Base-by-base conservation (phyloP, 495 filamentous ascomycete species). In the Penicillium waksmanii region DNA sequence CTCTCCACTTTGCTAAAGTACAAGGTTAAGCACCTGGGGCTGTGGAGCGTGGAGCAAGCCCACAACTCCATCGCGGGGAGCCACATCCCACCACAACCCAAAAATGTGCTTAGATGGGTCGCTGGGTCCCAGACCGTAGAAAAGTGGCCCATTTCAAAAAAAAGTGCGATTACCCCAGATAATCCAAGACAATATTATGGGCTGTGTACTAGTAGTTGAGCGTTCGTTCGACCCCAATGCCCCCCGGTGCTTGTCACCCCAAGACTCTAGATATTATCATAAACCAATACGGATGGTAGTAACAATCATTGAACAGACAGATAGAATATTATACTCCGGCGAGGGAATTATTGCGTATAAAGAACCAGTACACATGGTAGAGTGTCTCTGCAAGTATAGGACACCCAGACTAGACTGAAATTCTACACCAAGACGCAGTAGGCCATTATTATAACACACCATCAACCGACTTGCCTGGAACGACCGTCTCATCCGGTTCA, bases 381-480 rank as follows among this genome's bases (percentile, higher is more conserved):
- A 9, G 27, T 31, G 27, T 31, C 8, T 31, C 27, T 31, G 27
- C 27, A 8, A 31, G 8, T 31, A 31, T 31, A 31, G 8, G 8
- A 44, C 42, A 17, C 15, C 6, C 42, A 0, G 17, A 44, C 17
- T 19, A 44, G 1, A 44, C 42, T 44, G 9, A 44, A 44, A 38
- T 17, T 13, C 42, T 9, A 7, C 42, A 9, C 42, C 1, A 0
- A 12, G 5, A 19, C 17, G 13, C 42, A 17, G 23, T 23, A 23
- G 9, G 15, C 17, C 17, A 21, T 19, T 17, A 17, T 19, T 44
- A 21, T 18, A n/a, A 18, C 40, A 2, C 19, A 3, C 15, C 46
- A 27, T 64, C 93, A 85, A 78, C 91, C 86, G 65, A 72, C 81
- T 55, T 90, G 86, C 5, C 89, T 82, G 8, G 82, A 82, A 5